Base-by-base conservation (phyloP, 495 filamentous ascomycete genomes). In the Penicillium manginii region DNA sequence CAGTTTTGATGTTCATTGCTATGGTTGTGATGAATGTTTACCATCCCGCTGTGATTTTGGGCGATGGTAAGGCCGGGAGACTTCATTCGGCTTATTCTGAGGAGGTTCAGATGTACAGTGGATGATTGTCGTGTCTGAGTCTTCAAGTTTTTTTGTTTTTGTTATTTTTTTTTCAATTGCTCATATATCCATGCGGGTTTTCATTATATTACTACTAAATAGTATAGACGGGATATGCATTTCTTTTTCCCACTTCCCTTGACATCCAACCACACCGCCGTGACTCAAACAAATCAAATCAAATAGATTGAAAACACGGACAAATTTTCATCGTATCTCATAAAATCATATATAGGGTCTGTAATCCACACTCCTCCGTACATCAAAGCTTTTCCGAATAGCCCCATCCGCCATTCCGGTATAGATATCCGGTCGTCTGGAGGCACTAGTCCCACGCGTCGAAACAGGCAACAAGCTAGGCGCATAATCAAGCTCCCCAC, bases 1-100 rank as follows among this genome's bases (percentile, higher is more conserved):
- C 77, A 21, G 22, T 76, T 35, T 65, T 84, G 47, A 90, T 91
- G 86, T 60, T 83, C 26, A 9, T 66, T 2, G 82, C 81, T 18
- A 81, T 83, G 71, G 64, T 79, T 0, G 55, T 84, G 1, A 83
- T 87, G 66, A 81, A 76, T 55, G 43, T 75, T 11, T 69, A 64
- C 23, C 70, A 74, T 42, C 72, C 72, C 1, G 68, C 66, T 7
- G 61, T 48, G 19, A 69, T 69, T 48, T 8, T 69, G 31, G 66
- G 66, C 19, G 57, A 72, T 64, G 65, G 66, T 14, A 61, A 61
- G 52, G 33, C 53, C 23, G 61, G 19, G 2, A 45, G 19, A 11
- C 45, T 21, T 10, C 18, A 59, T 33, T 37, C 51, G 8, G 57
- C 39, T 5, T 54, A 63, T 50, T 21, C 29, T 7, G 61, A 59